Conservation (phyloP, 371 early-diverging fungal genomes). For the Mortierella sp. region DNA sequence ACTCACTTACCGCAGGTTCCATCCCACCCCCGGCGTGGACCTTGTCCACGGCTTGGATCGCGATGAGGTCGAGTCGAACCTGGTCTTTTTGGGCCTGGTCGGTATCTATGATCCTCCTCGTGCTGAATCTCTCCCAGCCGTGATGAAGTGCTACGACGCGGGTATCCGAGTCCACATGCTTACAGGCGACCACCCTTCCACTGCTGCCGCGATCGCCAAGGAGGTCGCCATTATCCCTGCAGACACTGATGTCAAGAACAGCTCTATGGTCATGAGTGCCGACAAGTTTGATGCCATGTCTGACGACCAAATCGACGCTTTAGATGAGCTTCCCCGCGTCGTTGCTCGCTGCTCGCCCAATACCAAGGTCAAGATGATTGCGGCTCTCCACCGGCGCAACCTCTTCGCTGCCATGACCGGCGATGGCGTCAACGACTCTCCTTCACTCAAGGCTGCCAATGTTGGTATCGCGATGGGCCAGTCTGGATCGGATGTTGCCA, state of each 20-base stretch:
- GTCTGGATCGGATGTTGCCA: constrained; percentile 91
- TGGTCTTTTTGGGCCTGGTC: constrained; percentile 91
- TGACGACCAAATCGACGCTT: constrained; percentile 82
- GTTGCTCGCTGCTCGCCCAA: constrained; percentile 96
- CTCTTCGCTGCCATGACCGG: constrained; percentile 85
- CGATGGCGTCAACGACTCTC: constrained; percentile 94
- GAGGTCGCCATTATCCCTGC: constrained; percentile 88
- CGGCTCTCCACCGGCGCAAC: constrained; percentile 87
- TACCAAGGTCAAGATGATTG: constrained; percentile 97
- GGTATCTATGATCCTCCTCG: constrained; percentile 96
- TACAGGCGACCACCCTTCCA: constrained; percentile 95
- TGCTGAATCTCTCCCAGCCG: constrained; percentile 79
- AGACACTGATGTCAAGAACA: constrained; percentile 50
- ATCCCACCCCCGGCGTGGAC: constrained; percentile 22
- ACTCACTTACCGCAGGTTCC: constrained; percentile 68
- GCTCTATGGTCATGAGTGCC: constrained; percentile 82
- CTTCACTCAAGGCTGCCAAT: constrained; percentile 90
- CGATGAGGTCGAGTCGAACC: constrained; percentile 76
- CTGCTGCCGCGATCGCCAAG: constrained; percentile 94
- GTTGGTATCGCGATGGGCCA: constrained; percentile 96
- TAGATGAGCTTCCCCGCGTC: constrained; percentile 88
- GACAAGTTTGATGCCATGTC: constrained; percentile 86
- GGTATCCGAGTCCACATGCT: constrained; percentile 97
- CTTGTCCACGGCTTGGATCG: constrained; percentile 66
- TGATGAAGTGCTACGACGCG: constrained; percentile 88